A percentile compares a stretch with the other conserved stretches of the same genome.
Conservation (phyloP, 106 monocot species). For the Dendrobium catenatum region DNA sequence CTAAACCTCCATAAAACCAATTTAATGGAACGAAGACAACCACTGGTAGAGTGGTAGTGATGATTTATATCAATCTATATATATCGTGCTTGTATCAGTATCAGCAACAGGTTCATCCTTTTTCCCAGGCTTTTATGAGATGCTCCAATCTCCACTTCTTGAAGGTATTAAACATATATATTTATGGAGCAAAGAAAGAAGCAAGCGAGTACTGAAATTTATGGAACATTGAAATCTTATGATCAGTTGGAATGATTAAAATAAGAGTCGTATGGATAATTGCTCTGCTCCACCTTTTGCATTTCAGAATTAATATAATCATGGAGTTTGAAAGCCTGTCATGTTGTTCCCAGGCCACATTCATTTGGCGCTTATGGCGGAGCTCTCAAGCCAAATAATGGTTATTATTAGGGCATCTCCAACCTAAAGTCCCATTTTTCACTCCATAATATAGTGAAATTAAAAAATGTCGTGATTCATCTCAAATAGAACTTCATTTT, state of each 20-base stretch:
- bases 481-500: no score
- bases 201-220: no score
- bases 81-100: neutral
- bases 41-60: neutral
- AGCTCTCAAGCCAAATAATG: neutral
- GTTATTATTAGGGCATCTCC: neutral
- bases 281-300: neutral
- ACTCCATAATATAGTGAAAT: no score
- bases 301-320: neutral
- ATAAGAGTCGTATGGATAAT: neutral
- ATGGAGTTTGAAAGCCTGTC: neutral
- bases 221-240: no score
- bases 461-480: no score
- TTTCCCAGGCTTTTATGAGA: neutral
- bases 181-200: no score
- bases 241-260: no score
- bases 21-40: neutral
- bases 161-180: neutral
- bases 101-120: neutral
- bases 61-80: neutral
- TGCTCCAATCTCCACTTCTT: neutral
- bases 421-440: no score
- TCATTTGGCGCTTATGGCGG: neutral
- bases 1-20: neutral
- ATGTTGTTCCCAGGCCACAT: neutral